Evolutionary conservation across 2,329 filamentous ascomycete genomes (phyloP).

Genomic region (Microdochium bolleyi): DNA sequence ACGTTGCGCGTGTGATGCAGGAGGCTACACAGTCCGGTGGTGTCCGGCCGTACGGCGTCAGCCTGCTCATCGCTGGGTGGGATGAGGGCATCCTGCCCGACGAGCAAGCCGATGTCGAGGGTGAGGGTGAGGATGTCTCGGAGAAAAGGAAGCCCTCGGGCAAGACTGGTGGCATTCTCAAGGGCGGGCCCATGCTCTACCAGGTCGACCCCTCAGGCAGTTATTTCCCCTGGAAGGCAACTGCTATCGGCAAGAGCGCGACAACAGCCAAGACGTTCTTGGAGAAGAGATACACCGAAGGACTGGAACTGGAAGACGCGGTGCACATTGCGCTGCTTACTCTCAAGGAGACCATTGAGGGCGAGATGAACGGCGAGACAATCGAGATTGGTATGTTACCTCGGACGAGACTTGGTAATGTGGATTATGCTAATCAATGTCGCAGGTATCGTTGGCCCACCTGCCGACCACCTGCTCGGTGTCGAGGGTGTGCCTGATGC

Average conservation of each 20-base stretch:
- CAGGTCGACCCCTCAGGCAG: slow-evolving; percentile 98
- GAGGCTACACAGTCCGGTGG: slow-evolving; percentile 97
- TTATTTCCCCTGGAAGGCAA: slow-evolving; percentile 99
- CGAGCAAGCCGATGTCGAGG: slow-evolving; percentile 55
- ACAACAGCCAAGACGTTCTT: slow-evolving; percentile 98
- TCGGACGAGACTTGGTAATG: background rate
- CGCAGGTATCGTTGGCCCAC: slow-evolving; percentile 85
- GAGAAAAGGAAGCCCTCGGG: slow-evolving; percentile 67
- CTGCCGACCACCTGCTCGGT: slow-evolving; percentile 86
- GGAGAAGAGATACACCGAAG: slow-evolving; percentile 98
- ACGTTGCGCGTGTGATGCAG: slow-evolving; percentile 96
- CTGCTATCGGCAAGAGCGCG: slow-evolving; percentile 96
- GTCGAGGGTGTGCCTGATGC: slow-evolving; percentile 84
- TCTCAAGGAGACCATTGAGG: slow-evolving; percentile 98
- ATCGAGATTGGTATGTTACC: slow-evolving; percentile 80
- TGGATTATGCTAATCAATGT: slow-evolving; percentile 18
- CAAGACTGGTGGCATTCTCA: slow-evolving; percentile 92
- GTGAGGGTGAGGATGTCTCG: slow-evolving; percentile 36
- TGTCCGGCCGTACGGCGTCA: slow-evolving; percentile 94
- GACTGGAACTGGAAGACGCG: slow-evolving; percentile 92
- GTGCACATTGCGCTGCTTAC: slow-evolving; percentile 97
- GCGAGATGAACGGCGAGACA: slow-evolving; percentile 97
- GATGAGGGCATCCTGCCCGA: slow-evolving; percentile 94
- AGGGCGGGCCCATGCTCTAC: slow-evolving; percentile 95
- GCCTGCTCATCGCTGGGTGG: slow-evolving; percentile 92